These are phyloP conservation scores for Aspergillus bertholletiae DNA, from an alignment of 495 filamentous ascomycete genomes.

Conservation along the genomic window DNA sequence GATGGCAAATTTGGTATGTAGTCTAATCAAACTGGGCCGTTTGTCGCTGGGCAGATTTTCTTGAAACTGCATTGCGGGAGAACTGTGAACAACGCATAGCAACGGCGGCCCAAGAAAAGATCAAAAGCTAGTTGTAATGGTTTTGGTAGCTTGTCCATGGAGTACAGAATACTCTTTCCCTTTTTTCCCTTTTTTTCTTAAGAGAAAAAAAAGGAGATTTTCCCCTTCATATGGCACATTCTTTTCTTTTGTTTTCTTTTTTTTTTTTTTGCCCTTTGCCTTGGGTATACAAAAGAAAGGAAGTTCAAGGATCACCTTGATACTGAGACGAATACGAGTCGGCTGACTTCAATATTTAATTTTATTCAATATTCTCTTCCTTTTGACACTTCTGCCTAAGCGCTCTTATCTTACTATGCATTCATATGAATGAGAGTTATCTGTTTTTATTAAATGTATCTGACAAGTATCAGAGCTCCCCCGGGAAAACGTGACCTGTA, in stretches of 20 bases:
- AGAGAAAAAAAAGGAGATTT: no score
- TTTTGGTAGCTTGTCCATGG: neutral
- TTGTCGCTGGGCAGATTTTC: slow-evolving; percentile 13
- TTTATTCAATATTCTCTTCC: neutral
- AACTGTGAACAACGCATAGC: slow-evolving; percentile 9
- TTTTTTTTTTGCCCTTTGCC: neutral
- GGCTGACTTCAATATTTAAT: neutral
- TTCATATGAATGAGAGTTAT: neutral
- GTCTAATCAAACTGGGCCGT: slow-evolving; percentile 15
- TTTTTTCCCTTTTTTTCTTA: neutral
- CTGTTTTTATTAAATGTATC: neutral
- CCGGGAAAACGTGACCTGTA: neutral
- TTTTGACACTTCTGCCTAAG: neutral
- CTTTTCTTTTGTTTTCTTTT: neutral
- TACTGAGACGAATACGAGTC: neutral
- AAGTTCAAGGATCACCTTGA: neutral
- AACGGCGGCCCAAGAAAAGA: slow-evolving; percentile 15
- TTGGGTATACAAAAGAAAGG: no score
- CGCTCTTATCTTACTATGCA: neutral
- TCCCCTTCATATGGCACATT: neutral
- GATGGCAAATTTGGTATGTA: slow-evolving; percentile 16
- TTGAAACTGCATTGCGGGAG: slow-evolving; percentile 1
- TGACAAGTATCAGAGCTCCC: neutral
- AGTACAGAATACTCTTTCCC: neutral
- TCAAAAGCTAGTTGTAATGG: neutral